These are phyloP conservation scores for Marsdenia floribunda DNA, from an alignment of 257 asterid genomes.

Conservation along the genomic window DNA sequence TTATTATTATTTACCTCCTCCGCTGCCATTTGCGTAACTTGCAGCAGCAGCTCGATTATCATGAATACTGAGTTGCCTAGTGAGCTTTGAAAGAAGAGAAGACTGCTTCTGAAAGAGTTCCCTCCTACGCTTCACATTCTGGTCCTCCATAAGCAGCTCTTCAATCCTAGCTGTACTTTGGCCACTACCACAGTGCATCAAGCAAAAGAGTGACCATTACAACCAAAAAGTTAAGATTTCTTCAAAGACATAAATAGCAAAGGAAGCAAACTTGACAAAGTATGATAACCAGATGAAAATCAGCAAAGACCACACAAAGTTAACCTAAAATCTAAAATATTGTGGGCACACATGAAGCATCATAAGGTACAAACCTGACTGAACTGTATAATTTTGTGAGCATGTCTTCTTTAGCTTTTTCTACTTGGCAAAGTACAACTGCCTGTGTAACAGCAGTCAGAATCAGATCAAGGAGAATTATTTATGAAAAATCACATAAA, in stretches of 20 bases:
- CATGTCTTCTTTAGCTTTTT: slow-evolving; percentile 96
- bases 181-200: slow-evolving; percentile 37
- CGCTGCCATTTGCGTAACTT: slow-evolving; percentile 53
- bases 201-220: slow-evolving; percentile 4
- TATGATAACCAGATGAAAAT: background rate
- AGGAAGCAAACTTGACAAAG: background rate
- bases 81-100: slow-evolving; percentile 72
- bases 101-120: slow-evolving; percentile 77
- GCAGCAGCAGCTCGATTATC: slow-evolving; percentile 80
- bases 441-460: slow-evolving; percentile 50
- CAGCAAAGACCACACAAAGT: background rate
- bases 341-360: background rate
- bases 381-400: slow-evolving; percentile 88
- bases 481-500: background rate
- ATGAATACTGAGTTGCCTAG: slow-evolving; percentile 68
- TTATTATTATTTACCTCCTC: slow-evolving; percentile 42
- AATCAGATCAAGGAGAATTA: slow-evolving; percentile 15
- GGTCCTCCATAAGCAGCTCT: slow-evolving; percentile 87
- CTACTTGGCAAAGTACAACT: slow-evolving; percentile 92
- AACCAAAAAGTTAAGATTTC: background rate
- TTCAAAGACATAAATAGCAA: background rate
- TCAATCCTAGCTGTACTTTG: slow-evolving; percentile 72
- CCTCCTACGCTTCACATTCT: slow-evolving; percentile 68
- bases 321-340: background rate
- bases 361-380: slow-evolving; percentile 51